These are phyloP conservation scores for Rosa persica DNA, from an alignment of 306 rosid genomes.

Conservation along the genomic window DNA sequence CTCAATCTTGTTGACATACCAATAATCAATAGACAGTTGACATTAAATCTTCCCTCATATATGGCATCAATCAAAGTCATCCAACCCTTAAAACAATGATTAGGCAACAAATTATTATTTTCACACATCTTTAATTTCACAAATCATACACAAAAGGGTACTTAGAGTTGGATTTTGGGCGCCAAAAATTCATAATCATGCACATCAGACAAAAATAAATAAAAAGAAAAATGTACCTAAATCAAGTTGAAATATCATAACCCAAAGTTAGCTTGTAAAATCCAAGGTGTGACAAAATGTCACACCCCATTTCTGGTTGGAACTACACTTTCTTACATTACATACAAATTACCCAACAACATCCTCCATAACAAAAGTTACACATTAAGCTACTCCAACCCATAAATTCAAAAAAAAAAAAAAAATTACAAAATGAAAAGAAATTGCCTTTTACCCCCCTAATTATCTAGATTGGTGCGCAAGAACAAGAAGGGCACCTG, in stretches of 20 bases:
- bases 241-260: not conserved
- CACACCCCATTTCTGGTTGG: conserved; percentile 2
- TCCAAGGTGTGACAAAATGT: not conserved
- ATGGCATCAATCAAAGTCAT: not conserved
- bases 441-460: not conserved
- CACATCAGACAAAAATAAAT: not conserved
- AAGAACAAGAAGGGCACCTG: conserved; percentile 84
- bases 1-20: too few species aligned
- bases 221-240: not conserved
- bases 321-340: not conserved
- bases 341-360: not conserved
- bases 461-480: conserved; percentile 37
- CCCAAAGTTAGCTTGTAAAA: conserved; percentile 1
- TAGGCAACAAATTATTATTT: not conserved
- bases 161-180: not conserved
- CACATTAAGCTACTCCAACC: not conserved
- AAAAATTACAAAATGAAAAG: not conserved
- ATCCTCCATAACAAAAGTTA: conserved; percentile 5
- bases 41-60: not conserved
- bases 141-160: not conserved
- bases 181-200: conserved; percentile 1
- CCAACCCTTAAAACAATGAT: not conserved
- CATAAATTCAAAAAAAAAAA: not conserved
- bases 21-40: not conserved
- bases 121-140: not conserved